Evolutionary conservation across 257 asterid genomes (phyloP), one percentile per base, ranked within the genome.

Genomic region (Capsicum rhomboideum): DNA sequence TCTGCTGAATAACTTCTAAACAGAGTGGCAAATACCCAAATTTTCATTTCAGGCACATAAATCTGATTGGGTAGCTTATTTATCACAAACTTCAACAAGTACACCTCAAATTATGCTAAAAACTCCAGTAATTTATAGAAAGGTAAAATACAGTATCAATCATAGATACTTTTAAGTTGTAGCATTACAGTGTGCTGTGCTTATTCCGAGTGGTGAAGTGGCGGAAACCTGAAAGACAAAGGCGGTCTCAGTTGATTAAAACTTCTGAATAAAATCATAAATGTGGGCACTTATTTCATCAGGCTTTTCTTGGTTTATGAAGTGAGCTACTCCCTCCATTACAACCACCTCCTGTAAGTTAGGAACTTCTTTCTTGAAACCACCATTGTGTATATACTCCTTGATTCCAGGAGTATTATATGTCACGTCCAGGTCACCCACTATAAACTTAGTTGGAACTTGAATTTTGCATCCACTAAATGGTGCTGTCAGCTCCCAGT

Each of bases 271-370:
- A 86, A 91, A 95, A 44, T 91, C 93, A 69, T 85, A 88, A 23
- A 95, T 93, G 85, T 94, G 98, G n/a, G 89, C 83, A 82, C 82
- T 94, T 84, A 88, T 88, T 88, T 95, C 96, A 50, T 91, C 96
- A 4, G 99, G 93, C 84, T 91, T 95, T 86, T 95, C 99, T 87
- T 93, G 91, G 84, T 92, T 88, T 68, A 91, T 53, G 81, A 94
- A 95, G 89, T 94, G 99, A 84, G 92, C 99, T n/a, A 92, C 99
- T 44, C 97, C 99, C 88, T 94, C 94, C 98, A 95, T 91, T 68
- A 95, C 78, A 50, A 95, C 93, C 3, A 91, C 14, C 78, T 93
- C 97, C 82, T 95, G 96, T 87, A 95, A 84, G 83, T 87, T 92
- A 1, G 98, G 99, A 49, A 95, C 98, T 0, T 86, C 83, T 83